Conservation (phyloP, 306 rosid genomes). For the Oxytropis ochrocephala region DNA sequence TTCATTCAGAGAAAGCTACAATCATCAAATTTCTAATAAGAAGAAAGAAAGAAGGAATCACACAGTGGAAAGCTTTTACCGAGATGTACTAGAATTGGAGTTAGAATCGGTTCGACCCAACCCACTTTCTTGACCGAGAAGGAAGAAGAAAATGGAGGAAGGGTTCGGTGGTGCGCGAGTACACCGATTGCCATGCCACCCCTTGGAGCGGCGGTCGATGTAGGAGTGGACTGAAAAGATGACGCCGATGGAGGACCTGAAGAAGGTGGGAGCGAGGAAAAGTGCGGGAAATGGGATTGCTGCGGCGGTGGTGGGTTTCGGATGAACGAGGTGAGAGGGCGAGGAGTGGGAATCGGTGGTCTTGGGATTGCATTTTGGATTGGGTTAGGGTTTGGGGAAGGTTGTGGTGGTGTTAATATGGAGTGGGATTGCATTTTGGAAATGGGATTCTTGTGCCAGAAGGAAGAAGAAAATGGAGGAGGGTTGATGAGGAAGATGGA, state of each 20-base stretch:
- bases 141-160: constrained; percentile 58
- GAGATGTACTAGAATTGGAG: constrained; percentile 52
- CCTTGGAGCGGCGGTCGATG: constrained; percentile 38
- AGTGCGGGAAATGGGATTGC: constrained; percentile 45
- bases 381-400: constrained; percentile 21
- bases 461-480: no score
- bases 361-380: constrained; percentile 38
- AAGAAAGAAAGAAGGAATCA: not conserved
- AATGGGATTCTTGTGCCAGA: no score
- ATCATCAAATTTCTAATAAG: no score
- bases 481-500: no score
- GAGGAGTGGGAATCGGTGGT: constrained; percentile 27
- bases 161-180: constrained; percentile 63
- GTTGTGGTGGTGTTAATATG: no score
- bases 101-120: constrained; percentile 56
- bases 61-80: constrained; percentile 24
- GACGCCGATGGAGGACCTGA: no score
- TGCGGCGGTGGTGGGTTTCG: constrained; percentile 32
- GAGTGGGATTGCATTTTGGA: no score
- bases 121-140: constrained; percentile 78
- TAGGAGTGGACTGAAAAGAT: constrained; percentile 20
- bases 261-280: constrained; percentile 37
- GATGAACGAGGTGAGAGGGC: constrained; percentile 49
- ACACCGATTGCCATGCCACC: constrained; percentile 76
- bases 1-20: no score